Evolutionary conservation across 225 moss, liverwort and hornwort genomes (phyloP).

Genomic region (Bryoerythrophyllum caledonicum): DNA sequence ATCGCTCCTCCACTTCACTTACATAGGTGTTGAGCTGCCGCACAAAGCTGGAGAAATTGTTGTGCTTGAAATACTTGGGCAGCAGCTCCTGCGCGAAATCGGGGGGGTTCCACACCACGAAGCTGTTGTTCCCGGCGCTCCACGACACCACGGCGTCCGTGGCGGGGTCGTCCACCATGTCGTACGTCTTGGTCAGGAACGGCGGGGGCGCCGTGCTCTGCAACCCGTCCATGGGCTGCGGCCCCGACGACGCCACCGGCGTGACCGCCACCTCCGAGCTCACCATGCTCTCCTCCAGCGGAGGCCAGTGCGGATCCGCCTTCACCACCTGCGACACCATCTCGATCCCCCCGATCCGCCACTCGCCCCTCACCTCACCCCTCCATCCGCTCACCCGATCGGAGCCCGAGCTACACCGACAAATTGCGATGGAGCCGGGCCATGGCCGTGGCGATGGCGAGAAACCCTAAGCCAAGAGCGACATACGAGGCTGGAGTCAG

Average conservation of each 20-base stretch:
- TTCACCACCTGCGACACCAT: constrained; percentile 68
- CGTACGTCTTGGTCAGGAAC: constrained; percentile 93
- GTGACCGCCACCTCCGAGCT: constrained; percentile 43
- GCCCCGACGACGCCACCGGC: constrained; percentile 24
- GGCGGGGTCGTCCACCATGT: constrained; percentile 90
- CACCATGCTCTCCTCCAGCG: constrained; percentile 53
- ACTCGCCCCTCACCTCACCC: too few relatives aligned
- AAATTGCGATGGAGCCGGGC: too few relatives aligned
- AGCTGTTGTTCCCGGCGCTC: constrained; percentile 81
- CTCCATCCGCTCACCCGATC: background rate
- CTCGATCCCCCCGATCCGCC: background rate
- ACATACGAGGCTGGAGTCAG: too few relatives aligned
- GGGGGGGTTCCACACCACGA: constrained; percentile 90
- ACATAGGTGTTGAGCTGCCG: constrained; percentile 98
- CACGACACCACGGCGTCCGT: constrained; percentile 86
- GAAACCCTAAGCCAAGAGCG: too few relatives aligned
- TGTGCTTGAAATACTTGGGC: constrained; percentile 93
- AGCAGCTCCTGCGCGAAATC: constrained; percentile 91
- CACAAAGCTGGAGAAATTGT: constrained; percentile 96
- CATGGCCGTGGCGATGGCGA: too few relatives aligned
- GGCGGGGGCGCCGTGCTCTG: constrained; percentile 88
- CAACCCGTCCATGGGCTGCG: constrained; percentile 83
- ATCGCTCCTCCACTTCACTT: constrained; percentile 19
- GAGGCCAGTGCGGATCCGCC: constrained; percentile 50
- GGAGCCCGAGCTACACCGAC: too few relatives aligned